Evolutionary conservation across 768 basidiomycete species (phyloP), one percentile per base, ranked within the genome.

Genomic region (Dendrothele bispora): DNA sequence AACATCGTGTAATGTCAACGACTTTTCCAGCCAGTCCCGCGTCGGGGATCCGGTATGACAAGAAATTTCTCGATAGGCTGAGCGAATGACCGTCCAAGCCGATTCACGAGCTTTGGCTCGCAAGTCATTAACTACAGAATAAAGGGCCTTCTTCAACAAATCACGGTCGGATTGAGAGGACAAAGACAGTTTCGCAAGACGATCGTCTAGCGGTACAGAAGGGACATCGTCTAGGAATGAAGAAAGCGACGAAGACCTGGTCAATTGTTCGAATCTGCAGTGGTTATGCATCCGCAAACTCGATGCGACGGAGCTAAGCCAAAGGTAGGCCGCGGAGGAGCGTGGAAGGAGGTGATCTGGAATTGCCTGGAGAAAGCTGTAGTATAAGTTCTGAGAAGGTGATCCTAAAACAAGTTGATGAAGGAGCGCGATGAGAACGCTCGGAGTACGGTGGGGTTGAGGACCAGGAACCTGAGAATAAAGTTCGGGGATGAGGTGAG

Each of bases 361-460:
- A 15, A 82, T 63, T 7, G 70, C 61, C 22, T 62, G 60, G 2
- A 74, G 59, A 40, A 74, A 71, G 50, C 78, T 75, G 30, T 69
- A 63, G 61, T 79, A 89, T 7, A 72, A 54, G 43, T 67, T 65
- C 58, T 89, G 88, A 1, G 85, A 87, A 3, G 88, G 88, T 61
- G 84, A 86, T 4, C 69, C 62, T 7, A 71, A 55, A 14, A 77
- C 62, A 8, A 90, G 75, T 48, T 79, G 73, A 55, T 88, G 78
- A 12, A 88, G 63, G 22, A 84, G 72, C 3, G 79, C 74, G 20
- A 82, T 58, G 5, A 88, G 56, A 37, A 72, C 56, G 2, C 71
- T 67, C 17, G 57, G 30, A 24, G 62, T 54, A 50, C 62, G 58
- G 20, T 59, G 53, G 11, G 42, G 43, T 50, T 54, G 65, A 27